phyloP scores from a whole-genome alignment of 192 early-diverging fungal species.

The Neocallimastix lanati region DNA sequence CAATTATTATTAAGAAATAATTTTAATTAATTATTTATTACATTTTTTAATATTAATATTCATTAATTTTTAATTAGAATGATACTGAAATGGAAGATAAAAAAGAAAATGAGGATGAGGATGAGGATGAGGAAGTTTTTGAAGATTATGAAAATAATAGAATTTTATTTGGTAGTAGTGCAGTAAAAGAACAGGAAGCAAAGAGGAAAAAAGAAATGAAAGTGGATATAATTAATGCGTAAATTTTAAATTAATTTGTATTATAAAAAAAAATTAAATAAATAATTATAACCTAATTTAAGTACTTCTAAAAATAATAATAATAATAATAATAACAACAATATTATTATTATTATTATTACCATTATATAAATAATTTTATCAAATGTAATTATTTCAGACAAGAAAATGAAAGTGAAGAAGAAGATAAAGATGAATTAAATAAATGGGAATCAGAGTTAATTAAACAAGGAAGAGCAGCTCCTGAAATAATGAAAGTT shows the following conservation, averaged over 20 bases:
- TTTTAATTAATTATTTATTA: not conserved
- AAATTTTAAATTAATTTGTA: not conserved
- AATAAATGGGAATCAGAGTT: slow-evolving; percentile 9
- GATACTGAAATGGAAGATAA: slow-evolving; percentile 12
- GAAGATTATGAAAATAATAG: slow-evolving; percentile 18
- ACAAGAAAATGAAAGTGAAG: slow-evolving; percentile 7
- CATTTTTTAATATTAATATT: slow-evolving; percentile 1
- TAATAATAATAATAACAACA: no score
- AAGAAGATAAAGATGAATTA: slow-evolving; percentile 15
- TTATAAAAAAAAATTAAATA: no score
- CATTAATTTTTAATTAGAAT: slow-evolving; percentile 13
- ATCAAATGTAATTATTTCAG: not conserved
- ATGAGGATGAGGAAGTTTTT: slow-evolving; percentile 14
- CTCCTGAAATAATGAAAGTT: slow-evolving; percentile 1
- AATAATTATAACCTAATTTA: no score
- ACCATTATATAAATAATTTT: no score
- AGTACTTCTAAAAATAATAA: no score
- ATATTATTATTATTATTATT: no score
- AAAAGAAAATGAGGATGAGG: slow-evolving; percentile 17
- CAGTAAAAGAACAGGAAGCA: slow-evolving; percentile 10
- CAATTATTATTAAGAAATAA: no score
- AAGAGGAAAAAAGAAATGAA: slow-evolving; percentile 8
- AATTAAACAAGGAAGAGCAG: not conserved
- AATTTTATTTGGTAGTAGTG: slow-evolving; percentile 11
- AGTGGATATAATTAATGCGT: slow-evolving; percentile 4